phyloP scores from a whole-genome alignment of 2,329 filamentous ascomycete genomes.

The Penicillium sclerotiorum region DNA sequence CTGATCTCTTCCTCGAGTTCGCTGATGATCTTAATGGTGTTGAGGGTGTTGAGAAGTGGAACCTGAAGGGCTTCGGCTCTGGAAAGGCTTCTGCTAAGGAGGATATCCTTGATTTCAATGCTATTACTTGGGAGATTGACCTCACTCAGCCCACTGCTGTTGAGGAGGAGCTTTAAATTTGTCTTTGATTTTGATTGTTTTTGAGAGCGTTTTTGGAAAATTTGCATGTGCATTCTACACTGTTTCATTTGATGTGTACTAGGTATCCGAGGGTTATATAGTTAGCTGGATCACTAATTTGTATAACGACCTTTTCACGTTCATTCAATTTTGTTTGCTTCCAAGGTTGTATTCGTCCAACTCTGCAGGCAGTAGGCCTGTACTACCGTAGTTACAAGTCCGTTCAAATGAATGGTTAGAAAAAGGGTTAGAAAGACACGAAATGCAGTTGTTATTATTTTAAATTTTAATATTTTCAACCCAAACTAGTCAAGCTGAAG shows the following conservation, averaged over 20 bases:
- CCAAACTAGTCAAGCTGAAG: conserved; percentile 3
- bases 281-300: conserved; percentile 5
- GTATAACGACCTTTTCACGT: conserved; percentile 1
- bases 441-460: no score
- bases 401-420: no score
- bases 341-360: no score
- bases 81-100: conserved; percentile 50
- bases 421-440: no score
- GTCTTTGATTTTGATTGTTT: background rate
- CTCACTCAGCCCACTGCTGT: conserved; percentile 6
- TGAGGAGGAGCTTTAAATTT: conserved; percentile 21
- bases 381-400: no score
- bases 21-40: conserved; percentile 40
- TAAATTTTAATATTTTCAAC: no score
- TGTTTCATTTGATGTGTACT: background rate
- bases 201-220: background rate
- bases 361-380: no score
- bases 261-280: background rate
- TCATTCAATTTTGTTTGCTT: no score
- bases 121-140: conserved; percentile 31
- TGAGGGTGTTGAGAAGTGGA: conserved; percentile 53
- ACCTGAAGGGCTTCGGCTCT: conserved; percentile 47
- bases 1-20: conserved; percentile 43
- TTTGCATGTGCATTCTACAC: no score
- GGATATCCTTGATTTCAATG: conserved; percentile 27